A percentile compares a stretch with the other conserved stretches of the same genome.
Evolutionary conservation across 176 grass and related monocot species (phyloP).

Genomic region (Eragrostis nindensis): DNA sequence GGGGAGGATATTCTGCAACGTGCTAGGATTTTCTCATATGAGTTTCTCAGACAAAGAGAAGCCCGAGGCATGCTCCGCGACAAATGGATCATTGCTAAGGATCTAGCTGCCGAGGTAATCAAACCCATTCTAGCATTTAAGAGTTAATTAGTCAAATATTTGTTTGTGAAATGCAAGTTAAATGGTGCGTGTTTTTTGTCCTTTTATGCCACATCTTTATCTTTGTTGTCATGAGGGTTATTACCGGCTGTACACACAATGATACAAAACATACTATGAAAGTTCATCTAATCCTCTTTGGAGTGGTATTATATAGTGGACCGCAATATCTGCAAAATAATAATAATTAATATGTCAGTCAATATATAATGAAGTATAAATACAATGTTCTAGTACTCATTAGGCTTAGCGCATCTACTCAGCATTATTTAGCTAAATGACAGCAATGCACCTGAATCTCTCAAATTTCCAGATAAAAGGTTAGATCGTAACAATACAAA

Average conservation of each 20-base stretch:
- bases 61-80: slow-evolving; percentile 43
- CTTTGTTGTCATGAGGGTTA: too few species aligned
- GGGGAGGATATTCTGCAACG: slow-evolving; percentile 60
- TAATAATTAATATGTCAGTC: too few species aligned
- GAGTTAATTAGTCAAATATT: neutral
- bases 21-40: slow-evolving; percentile 49
- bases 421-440: too few species aligned
- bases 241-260: too few species aligned
- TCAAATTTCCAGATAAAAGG: too few species aligned
- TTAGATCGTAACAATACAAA: too few species aligned
- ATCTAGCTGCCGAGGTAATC: slow-evolving; percentile 66
- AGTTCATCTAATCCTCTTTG: neutral
- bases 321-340: too few species aligned
- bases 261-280: neutral
- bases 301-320: neutral
- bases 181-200: neutral
- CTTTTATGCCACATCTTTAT: too few species aligned
- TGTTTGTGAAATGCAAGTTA: neutral
- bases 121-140: neutral
- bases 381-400: too few species aligned
- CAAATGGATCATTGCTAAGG: slow-evolving; percentile 78
- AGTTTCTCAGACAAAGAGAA: slow-evolving; percentile 58
- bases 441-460: too few species aligned
- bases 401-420: too few species aligned
- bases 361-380: too few species aligned